Conservation (phyloP, 1,139 yeast species). For the Candida pseudoviswanathii region DNA sequence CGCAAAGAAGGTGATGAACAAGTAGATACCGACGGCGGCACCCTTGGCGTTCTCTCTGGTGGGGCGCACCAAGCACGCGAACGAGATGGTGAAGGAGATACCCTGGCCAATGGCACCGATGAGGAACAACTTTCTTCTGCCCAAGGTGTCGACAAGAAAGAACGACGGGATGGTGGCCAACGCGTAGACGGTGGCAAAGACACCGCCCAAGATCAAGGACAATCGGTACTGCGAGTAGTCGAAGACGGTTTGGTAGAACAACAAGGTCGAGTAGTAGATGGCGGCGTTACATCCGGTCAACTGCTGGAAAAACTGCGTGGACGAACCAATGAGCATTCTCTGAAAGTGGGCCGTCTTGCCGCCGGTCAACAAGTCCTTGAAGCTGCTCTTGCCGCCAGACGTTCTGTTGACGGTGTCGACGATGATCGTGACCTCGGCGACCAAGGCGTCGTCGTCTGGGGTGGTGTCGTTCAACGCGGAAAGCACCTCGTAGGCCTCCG, state of each 20-base stretch:
- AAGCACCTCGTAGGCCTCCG: conserved; percentile 50
- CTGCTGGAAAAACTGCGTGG: conserved; percentile 59
- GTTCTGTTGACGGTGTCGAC: conserved; percentile 46
- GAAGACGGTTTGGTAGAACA: conserved; percentile 55
- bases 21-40: conserved; percentile 56
- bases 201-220: conserved; percentile 64
- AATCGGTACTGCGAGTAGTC: conserved; percentile 48
- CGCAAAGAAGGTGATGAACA: conserved; percentile 56
- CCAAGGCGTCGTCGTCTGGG: conserved; percentile 47
- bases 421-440: conserved; percentile 44
- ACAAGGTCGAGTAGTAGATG: conserved; percentile 65
- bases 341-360: conserved; percentile 60
- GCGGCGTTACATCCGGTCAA: conserved; percentile 70
- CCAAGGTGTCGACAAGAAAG: conserved; percentile 62
- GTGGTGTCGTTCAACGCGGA: conserved; percentile 39
- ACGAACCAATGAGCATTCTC: conserved; percentile 63
- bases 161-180: conserved; percentile 64
- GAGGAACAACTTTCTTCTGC: conserved; percentile 64
- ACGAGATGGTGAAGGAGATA: conserved; percentile 40
- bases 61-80: conserved; percentile 42
- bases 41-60: conserved; percentile 41
- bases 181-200: conserved; percentile 62
- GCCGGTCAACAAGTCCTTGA: conserved; percentile 55
- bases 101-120: conserved; percentile 54
- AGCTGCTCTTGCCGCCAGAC: conserved; percentile 39